Base-by-base conservation (phyloP, 2,329 filamentous ascomycete species). In the Davidsoniella neocaledoniae region DNA sequence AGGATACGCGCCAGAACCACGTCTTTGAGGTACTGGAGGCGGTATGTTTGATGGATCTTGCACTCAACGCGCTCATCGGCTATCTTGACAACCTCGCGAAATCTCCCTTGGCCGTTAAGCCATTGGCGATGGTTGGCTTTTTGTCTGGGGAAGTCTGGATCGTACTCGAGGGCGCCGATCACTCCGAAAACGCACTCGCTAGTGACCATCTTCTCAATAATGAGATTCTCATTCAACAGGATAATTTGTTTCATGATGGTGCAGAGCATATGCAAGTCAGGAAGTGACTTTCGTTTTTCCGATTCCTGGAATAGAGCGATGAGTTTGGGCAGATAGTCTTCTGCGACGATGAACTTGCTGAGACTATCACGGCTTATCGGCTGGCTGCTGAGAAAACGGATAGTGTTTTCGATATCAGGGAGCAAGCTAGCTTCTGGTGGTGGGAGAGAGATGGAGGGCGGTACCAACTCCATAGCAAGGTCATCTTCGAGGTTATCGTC, bases 221-320 rank as follows among this genome's bases (percentile, higher is more conserved):
- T 94, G 53, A 80, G 76, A 26, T 83, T 94, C 62, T 98, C 91
- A 66, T 96, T 98, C 55, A 96, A 76, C 48, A 96, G 70, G 49
- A 98, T 93, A 51, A 96, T 75, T 53, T 83, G 83, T 71, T 98
- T 98, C 85, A 95, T 91, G 62, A 98, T 95, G 63, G 87, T 94
- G 75, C 91, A 98, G 43, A 98, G 70, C 44, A 84, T 79, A 63
- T 96, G 91, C 53, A 98, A 68, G 60, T 96, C 90, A 19, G 76
- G 67, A 7, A 94, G 69, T 62, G 85, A 88, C 65, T 98, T 86
- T 53, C 94, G 74, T 59, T 94, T 86, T 64, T 98, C 91, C 8
- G 91, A 90, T 67, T 85, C 81, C 53, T 84, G 77, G 43, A 98
- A 85, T 46, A 96, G 65, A 1, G 86, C 86, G 47, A 91, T 81